A percentile compares a stretch with the other conserved stretches of the same genome.
phyloP scores from a whole-genome alignment of 768 basidiomycete species.

The Panellus pusillus region DNA sequence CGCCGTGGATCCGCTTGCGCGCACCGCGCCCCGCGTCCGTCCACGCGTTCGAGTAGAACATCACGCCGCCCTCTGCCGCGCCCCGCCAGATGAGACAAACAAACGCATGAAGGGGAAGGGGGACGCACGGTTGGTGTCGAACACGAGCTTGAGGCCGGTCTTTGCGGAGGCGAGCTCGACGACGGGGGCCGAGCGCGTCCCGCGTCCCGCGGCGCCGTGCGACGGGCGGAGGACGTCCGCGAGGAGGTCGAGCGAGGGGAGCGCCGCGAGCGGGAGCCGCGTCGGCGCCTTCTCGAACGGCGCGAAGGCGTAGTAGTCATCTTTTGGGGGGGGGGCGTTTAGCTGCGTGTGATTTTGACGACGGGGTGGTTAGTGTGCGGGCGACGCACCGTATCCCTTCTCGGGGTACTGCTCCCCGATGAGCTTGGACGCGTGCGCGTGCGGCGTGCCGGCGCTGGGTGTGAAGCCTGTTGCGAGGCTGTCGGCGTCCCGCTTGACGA shows the following conservation, averaged over 20 bases:
- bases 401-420: constrained; percentile 62
- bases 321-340: constrained; percentile 32
- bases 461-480: constrained; percentile 57
- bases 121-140: constrained; percentile 69
- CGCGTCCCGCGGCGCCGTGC: constrained; percentile 27
- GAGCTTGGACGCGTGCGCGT: constrained; percentile 48
- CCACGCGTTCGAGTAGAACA: constrained; percentile 70
- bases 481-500: constrained; percentile 50
- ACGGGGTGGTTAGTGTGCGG: too few relatives aligned
- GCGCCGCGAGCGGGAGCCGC: constrained; percentile 44
- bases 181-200: constrained; percentile 40
- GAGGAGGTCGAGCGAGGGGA: constrained; percentile 48
- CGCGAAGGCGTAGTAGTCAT: constrained; percentile 64
- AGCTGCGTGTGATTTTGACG: too few relatives aligned
- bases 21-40: constrained; percentile 48
- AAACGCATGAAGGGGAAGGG: background rate
- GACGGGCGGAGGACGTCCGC: constrained; percentile 39
- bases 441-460: constrained; percentile 46
- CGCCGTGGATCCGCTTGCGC: constrained; percentile 75
- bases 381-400: constrained; percentile 63
- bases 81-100: background rate
- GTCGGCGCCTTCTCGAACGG: constrained; percentile 42
- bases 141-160: constrained; percentile 60
- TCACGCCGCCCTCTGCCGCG: constrained; percentile 63
- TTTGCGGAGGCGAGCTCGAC: constrained; percentile 55